Evolutionary conservation across 2,329 filamentous ascomycete genomes (phyloP).

Genomic region (Fusarium sambucinum): DNA sequence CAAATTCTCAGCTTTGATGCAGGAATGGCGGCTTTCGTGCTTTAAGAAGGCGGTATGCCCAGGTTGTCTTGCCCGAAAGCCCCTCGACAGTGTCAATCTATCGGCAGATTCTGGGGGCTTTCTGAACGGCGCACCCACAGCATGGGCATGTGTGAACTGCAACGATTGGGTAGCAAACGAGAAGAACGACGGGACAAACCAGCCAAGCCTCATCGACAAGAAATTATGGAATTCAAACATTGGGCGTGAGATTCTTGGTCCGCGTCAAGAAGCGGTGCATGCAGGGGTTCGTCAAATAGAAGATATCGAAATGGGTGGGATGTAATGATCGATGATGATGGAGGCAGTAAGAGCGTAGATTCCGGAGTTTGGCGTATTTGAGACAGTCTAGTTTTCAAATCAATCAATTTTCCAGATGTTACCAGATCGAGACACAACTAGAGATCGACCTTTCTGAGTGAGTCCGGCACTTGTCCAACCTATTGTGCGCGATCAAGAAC

Average conservation of each 20-base stretch:
- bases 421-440: background rate
- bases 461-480: conserved; percentile 8
- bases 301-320: conserved; percentile 14
- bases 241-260: conserved; percentile 10
- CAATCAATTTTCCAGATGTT: conserved; percentile 3
- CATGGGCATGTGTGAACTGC: conserved; percentile 54
- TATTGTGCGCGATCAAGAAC: conserved; percentile 2
- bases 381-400: conserved; percentile 20
- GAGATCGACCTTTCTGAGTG: conserved; percentile 13
- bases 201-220: conserved; percentile 38
- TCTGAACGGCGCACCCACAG: conserved; percentile 12
- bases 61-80: conserved; percentile 45
- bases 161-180: conserved; percentile 50
- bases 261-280: conserved; percentile 4
- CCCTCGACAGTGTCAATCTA: conserved; percentile 20
- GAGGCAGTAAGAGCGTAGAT: conserved; percentile 2
- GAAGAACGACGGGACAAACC: conserved; percentile 27
- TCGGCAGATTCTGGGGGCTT: conserved; percentile 38
- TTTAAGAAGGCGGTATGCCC: conserved; percentile 50
- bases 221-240: conserved; percentile 28
- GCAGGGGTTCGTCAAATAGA: conserved; percentile 8
- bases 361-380: conserved; percentile 28
- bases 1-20: conserved; percentile 40
- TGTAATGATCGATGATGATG: background rate
- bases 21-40: conserved; percentile 44